phyloP scores from a whole-genome alignment of 2,329 filamentous ascomycete species.

The Fusarium domesticum region DNA sequence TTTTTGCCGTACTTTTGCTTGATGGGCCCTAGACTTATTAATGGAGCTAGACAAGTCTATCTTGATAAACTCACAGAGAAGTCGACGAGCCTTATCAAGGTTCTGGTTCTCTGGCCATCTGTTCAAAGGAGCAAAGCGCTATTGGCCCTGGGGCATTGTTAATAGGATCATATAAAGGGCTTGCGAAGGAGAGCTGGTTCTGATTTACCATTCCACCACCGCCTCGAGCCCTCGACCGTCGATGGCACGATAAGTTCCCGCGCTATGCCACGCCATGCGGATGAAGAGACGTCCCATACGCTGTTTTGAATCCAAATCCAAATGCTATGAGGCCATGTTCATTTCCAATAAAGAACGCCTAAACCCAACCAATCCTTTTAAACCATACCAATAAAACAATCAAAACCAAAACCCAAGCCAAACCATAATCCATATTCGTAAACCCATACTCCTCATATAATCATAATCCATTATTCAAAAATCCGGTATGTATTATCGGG shows the following conservation, averaged over 20 bases:
- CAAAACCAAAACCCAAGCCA: too few species aligned
- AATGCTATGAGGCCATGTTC: too few species aligned
- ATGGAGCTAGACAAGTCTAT: accelerated
- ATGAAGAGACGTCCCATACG: conserved; percentile 78
- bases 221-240: conserved; percentile 76
- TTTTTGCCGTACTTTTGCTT: conserved; percentile 84
- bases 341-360: too few species aligned
- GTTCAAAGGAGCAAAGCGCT: conserved; percentile 78
- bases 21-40: conserved; percentile 51
- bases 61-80: conserved; percentile 51
- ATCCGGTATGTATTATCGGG: too few species aligned
- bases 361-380: too few species aligned
- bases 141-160: conserved; percentile 52
- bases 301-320: too few species aligned
- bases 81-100: conserved; percentile 76
- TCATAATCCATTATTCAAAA: too few species aligned
- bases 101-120: conserved; percentile 76
- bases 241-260: conserved; percentile 72
- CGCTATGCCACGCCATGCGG: conserved; percentile 78
- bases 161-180: neutral
- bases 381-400: too few species aligned
- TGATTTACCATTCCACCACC: conserved; percentile 62
- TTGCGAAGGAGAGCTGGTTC: conserved; percentile 2
- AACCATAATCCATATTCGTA: too few species aligned
- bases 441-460: too few species aligned